Evolutionary conservation across 106 monocot species (phyloP).

Genomic region (Amphibolis antarctica): DNA sequence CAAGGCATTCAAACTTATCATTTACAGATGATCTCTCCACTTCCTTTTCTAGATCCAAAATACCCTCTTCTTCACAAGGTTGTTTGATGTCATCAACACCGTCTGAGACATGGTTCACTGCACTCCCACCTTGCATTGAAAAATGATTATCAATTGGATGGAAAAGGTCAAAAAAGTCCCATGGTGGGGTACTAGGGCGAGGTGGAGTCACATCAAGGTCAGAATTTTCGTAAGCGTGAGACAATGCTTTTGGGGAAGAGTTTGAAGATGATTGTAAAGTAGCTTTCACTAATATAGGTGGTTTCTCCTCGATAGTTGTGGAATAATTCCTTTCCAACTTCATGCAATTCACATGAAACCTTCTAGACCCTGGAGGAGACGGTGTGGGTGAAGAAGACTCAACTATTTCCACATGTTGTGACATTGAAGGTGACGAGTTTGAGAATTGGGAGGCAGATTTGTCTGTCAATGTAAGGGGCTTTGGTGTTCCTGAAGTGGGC

Average conservation of each 20-base stretch:
- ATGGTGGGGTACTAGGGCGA: slow-evolving; percentile 34
- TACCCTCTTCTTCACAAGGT: slow-evolving; percentile 62
- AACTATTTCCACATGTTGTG: slow-evolving; percentile 32
- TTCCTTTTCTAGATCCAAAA: slow-evolving; percentile 78
- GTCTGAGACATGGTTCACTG: slow-evolving; percentile 25
- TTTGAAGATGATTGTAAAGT: slow-evolving; percentile 23
- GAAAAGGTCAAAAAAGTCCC: slow-evolving; percentile 83
- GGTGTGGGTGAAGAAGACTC: slow-evolving; percentile 44
- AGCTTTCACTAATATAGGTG: slow-evolving; percentile 28
- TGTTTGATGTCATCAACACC: slow-evolving; percentile 32
- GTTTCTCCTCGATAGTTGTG: slow-evolving; percentile 49
- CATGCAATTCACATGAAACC: slow-evolving; percentile 73
- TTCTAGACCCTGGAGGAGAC: slow-evolving; percentile 33
- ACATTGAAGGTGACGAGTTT: slow-evolving; percentile 49
- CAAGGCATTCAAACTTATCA: slow-evolving; percentile 25
- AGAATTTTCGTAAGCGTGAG: slow-evolving; percentile 25
- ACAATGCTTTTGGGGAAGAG: slow-evolving; percentile 11
- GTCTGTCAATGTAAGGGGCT: slow-evolving; percentile 35
- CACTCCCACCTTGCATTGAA: slow-evolving; percentile 42
- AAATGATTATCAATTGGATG: slow-evolving; percentile 58
- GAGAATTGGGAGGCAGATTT: slow-evolving; percentile 47
- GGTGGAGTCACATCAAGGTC: slow-evolving; percentile 27
- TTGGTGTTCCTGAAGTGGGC: slow-evolving; percentile 36
- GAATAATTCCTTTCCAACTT: slow-evolving; percentile 32
- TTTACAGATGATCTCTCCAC: slow-evolving; percentile 24